Base-by-base conservation (phyloP, 1,284 basidiomycete genomes). In the Ganoderma leucocontextum region DNA sequence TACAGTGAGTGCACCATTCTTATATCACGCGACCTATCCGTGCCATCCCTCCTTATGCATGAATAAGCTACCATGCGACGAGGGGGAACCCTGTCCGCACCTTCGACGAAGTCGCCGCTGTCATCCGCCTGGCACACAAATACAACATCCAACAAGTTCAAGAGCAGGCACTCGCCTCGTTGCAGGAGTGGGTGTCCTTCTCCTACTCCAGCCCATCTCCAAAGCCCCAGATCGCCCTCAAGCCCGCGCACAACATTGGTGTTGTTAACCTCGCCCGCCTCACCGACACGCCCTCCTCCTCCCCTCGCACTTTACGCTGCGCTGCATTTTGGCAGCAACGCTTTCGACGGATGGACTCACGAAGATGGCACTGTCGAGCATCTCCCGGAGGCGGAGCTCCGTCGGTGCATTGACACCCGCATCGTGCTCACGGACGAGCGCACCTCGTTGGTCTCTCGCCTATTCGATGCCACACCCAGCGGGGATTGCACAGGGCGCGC, bases 221-320 rank as follows among this genome's bases (percentile, higher is more conserved):
- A 10, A 8, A 33, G 2, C 15, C 25, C 25, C 25, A 17, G 0
- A 29, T 53, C 13, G 52, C 52, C 6, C 25, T 53, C 29, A 13
- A 53, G 13, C 52, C 15, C 52, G 13, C 15, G 33, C 41, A 41
- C 39, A 2, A 36, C 57, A 68, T 68, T 8, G 62, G 62, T 7
- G 62, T 52, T 3, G 35, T 68, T 49, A 60, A 64, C 33, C 38
- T 60, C 22, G 66, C 66, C 2, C 62, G 59, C 2, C 57, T 68
- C n/a, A 55, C 36, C 1, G 44, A 58, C 19, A 53, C 55, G 10
- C 38, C 17, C 7, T 25, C 57, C 8, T 6, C 59, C 64, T 9
- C 62, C 66, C n/a, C 19, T 19, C 33, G 66, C 66, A 1, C 35
- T 64, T 6, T 60, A 55, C 39, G 5, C n/a, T 64, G 62, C 58